Percentiles rank a stretch among this genome's conserved stretches.
These are phyloP conservation scores for Rhytidiadelphus loreus DNA, from an alignment of 225 moss, liverwort and hornwort species.

Conservation along the genomic window DNA sequence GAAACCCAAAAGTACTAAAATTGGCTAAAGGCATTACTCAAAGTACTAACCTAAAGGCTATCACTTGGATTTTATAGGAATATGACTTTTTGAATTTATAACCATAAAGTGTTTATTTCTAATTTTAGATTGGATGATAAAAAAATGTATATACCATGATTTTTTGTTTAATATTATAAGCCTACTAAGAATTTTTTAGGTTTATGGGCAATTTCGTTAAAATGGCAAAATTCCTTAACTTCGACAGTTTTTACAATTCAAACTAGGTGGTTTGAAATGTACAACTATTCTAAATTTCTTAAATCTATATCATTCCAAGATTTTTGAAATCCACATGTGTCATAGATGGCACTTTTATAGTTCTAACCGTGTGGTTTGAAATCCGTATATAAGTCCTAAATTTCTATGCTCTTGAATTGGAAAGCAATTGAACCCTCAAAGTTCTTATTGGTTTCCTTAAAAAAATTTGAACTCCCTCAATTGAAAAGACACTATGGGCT, in stretches of 20 bases:
- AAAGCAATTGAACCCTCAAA: not conserved
- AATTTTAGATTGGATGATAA: not conserved
- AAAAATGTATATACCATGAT: not conserved
- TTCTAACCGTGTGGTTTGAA: too few species aligned
- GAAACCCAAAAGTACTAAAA: not conserved
- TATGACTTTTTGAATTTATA: not conserved
- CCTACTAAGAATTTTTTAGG: fast-evolving
- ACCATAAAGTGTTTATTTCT: not conserved
- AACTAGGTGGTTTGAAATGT: too few species aligned
- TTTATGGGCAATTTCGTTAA: too few species aligned
- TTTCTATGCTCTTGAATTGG: fast-evolving
- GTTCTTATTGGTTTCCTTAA: not conserved
- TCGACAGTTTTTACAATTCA: too few species aligned
- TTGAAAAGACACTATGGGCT: not conserved
- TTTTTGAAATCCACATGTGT: too few species aligned
- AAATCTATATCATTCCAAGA: too few species aligned
- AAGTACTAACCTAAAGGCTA: not conserved
- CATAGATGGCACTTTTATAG: too few species aligned
- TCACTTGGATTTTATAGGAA: fast-evolving
- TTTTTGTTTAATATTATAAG: not conserved
- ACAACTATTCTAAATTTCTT: too few species aligned
- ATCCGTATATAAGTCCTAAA: too few species aligned
- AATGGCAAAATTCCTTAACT: too few species aligned
- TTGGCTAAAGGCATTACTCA: not conserved
- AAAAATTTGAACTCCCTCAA: not conserved